Base-by-base conservation (phyloP, 352 stramenopile genomes). In the Phytophthora hybrid region DNA sequence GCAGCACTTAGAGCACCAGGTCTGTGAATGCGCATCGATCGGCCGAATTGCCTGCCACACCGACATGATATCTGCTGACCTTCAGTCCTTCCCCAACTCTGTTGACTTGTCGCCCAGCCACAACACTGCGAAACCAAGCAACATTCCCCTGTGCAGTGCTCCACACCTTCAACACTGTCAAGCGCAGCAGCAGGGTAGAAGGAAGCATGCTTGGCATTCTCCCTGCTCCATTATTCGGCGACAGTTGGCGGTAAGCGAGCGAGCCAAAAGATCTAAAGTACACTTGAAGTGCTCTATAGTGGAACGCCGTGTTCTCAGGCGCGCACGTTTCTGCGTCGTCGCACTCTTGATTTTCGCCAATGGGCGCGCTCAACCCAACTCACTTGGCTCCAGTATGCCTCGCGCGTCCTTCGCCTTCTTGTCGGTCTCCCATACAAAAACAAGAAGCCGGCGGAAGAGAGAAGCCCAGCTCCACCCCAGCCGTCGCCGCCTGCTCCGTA, bases 361-460 rank as follows among this genome's bases (percentile, higher is more conserved):
- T 49, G 14, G 14, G 41, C 41, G 1, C 41, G 3, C 41, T 18
- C 41, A 49, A 19, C 14, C 14, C 41, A 49, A 49, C 41, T 19
- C 41, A 49, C 41, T 49, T 18, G 14, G 41, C 14, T 8, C 41
- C 41, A 19, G 41, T 49, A 49, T 49, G 41, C 7, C 14, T 18
- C 41, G 41, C 34, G 34, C 34, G 23, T 1, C 16, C 41, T 49
- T 49, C 41, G 41, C 41, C 41, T 49, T 49, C 41, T 49, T 49
- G 41, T 49, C 41, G 9, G 41, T 6, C 5, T 49, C 16, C 14
- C 59, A 60, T 58, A 69, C 54, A 77, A 58, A 77, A 63, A 16
- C 54, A 37, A 71, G 58, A 59, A 69, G 39, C 44, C 31, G 31
- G 71, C 66, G 47, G 66, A 71, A 74, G 60, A 78, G 66, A 77